Conservation (phyloP, 176 grass and related monocot genomes). For the Tillandsia leiboldiana region DNA sequence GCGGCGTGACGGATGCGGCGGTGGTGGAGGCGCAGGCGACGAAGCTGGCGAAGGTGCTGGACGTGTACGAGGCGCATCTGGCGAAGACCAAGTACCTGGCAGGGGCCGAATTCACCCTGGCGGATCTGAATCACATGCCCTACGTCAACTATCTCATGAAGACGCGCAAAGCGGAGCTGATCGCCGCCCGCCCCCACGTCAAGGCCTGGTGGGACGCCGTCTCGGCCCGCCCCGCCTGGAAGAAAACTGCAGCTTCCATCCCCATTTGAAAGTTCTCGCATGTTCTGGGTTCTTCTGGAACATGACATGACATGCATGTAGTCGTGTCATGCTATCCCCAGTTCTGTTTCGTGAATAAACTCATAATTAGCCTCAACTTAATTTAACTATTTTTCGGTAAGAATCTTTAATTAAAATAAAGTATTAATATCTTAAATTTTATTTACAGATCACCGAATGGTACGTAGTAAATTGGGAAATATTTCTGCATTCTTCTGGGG, state of each 20-base stretch:
- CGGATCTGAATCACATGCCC: slow-evolving; percentile 7
- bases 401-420: too few relatives aligned
- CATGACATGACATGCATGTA: too few relatives aligned
- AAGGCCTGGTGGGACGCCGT: slow-evolving; percentile 6
- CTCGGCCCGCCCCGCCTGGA: background rate
- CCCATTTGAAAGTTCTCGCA: background rate
- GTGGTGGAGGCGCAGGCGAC: slow-evolving; percentile 39
- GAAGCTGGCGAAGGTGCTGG: slow-evolving; percentile 44
- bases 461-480: too few relatives aligned
- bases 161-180: slow-evolving; percentile 9
- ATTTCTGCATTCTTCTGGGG: too few relatives aligned
- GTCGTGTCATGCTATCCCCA: too few relatives aligned
- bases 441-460: too few relatives aligned
- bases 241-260: background rate
- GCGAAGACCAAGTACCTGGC: slow-evolving; percentile 15
- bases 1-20: slow-evolving; percentile 25
- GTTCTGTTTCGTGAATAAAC: too few relatives aligned
- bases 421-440: too few relatives aligned
- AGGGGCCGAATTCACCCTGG: slow-evolving; percentile 1
- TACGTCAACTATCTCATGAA: slow-evolving; percentile 15
- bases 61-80: slow-evolving; percentile 28
- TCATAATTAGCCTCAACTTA: too few relatives aligned
- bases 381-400: too few relatives aligned
- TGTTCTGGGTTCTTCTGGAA: too few relatives aligned
- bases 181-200: slow-evolving; percentile 10